Evolutionary conservation across 2,329 filamentous ascomycete genomes (phyloP), one percentile per base, ranked within the genome.

Genomic region (Trichoderma sp.): DNA sequence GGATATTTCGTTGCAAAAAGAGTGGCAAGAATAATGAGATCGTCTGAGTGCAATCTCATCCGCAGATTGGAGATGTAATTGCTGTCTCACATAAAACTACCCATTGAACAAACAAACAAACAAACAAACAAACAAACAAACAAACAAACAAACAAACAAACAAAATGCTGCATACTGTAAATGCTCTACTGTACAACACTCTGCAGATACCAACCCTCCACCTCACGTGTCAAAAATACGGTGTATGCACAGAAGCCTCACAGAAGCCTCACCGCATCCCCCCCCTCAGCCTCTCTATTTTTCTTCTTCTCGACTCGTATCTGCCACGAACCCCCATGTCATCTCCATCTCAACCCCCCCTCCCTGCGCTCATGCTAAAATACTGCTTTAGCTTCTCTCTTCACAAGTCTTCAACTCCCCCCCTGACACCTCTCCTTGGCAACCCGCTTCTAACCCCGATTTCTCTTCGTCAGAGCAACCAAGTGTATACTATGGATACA

Each of bases 171-270:
- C n/a, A n/a, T n/a, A n/a, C n/a, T n/a, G n/a, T n/a, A n/a, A n/a
- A n/a, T n/a, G n/a, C n/a, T n/a, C n/a, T n/a, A n/a, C n/a, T n/a
- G n/a, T n/a, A n/a, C n/a, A n/a, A n/a, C n/a, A n/a, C n/a, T n/a
- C n/a, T n/a, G n/a, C n/a, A n/a, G n/a, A n/a, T n/a, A n/a, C n/a
- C n/a, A n/a, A 34, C 13, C 25, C 29, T 17, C 48, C 29, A 15
- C 45, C n/a, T 52, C 59, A 52, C 59, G 59, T 63, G 60, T 64
- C 34, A 27, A 37, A 54, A 64, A 45, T 56, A 64, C 61, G 61
- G 61, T 64, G 61, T 64, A 64, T 64, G 61, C 61, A 64, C 61
- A 15, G 61, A 64, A 64, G 61, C 61, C 48, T 64, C 37, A 52
- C 61, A 64, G 61, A 64, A 64, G 45, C 48, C 61, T 63, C 59